These are phyloP conservation scores for Eurotiales sp. DNA, from an alignment of 2,329 filamentous ascomycete genomes.

Conservation along the genomic window DNA sequence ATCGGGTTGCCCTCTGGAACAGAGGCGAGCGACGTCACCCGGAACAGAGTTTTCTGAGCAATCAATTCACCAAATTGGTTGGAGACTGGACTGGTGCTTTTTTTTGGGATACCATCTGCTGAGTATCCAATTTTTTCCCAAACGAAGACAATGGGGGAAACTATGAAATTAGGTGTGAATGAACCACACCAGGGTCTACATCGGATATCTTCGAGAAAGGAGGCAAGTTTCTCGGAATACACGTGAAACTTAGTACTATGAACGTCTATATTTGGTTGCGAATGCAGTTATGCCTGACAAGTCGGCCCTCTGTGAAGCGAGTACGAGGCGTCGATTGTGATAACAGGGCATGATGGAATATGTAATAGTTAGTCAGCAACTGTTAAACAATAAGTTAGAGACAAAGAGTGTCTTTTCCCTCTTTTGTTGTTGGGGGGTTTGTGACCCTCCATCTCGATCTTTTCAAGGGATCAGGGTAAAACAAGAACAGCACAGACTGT, in stretches of 20 bases:
- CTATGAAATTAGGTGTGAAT: not conserved
- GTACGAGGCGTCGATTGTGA: not conserved
- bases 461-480: no score
- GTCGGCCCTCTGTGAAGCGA: constrained; percentile 10
- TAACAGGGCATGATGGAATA: not conserved
- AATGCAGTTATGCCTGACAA: constrained; percentile 18
- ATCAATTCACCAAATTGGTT: no score
- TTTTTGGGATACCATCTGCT: not conserved
- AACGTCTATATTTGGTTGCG: constrained; percentile 1
- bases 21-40: not conserved
- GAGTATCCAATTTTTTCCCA: not conserved
- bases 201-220: not conserved
- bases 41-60: not conserved
- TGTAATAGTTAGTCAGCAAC: not conserved
- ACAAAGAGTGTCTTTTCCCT: not conserved
- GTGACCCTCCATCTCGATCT: not conserved
- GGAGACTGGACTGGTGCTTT: not conserved
- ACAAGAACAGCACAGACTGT: not conserved
- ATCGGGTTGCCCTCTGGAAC: not conserved
- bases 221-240: not conserved
- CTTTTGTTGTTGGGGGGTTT: no score
- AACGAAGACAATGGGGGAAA: not conserved
- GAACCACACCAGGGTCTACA: not conserved
- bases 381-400: not conserved
- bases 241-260: not conserved